These are phyloP conservation scores for Claviceps arundinis DNA, from an alignment of 2,329 filamentous ascomycete genomes.

Conservation along the genomic window DNA sequence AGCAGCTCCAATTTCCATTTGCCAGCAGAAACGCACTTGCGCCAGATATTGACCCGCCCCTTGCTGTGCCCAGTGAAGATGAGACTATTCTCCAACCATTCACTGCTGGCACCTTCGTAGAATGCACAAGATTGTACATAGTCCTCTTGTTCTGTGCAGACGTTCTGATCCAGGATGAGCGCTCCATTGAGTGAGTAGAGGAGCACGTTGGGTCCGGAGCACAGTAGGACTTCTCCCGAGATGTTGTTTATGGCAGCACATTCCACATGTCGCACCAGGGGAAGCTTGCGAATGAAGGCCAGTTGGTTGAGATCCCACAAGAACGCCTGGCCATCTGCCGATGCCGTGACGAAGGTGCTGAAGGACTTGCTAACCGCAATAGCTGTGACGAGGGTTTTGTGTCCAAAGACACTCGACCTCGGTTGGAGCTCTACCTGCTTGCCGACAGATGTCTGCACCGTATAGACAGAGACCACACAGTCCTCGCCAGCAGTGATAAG, in stretches of 20 bases:
- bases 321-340: slow-evolving; percentile 67
- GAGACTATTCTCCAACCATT: slow-evolving; percentile 79
- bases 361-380: slow-evolving; percentile 81
- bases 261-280: slow-evolving; percentile 44
- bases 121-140: slow-evolving; percentile 73
- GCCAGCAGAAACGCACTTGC: slow-evolving; percentile 40
- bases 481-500: slow-evolving; percentile 87
- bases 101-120: slow-evolving; percentile 80
- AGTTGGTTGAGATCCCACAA: slow-evolving; percentile 91
- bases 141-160: slow-evolving; percentile 61
- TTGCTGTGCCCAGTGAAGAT: slow-evolving; percentile 79
- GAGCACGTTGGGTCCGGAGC: slow-evolving; percentile 58
- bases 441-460: slow-evolving; percentile 45
- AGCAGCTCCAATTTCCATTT: slow-evolving; percentile 67
- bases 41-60: slow-evolving; percentile 73
- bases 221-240: slow-evolving; percentile 79
- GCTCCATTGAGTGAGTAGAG: slow-evolving; percentile 84
- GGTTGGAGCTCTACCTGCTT: slow-evolving; percentile 70
- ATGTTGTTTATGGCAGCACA: slow-evolving; percentile 82
- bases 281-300: slow-evolving; percentile 69
- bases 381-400: slow-evolving; percentile 68
- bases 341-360: slow-evolving; percentile 74
- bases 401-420: slow-evolving; percentile 74
- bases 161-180: slow-evolving; percentile 65
- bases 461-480: slow-evolving; percentile 79